These are phyloP conservation scores for Pleomassaria siparia DNA, from an alignment of 2,329 filamentous ascomycete genomes.

Conservation along the genomic window DNA sequence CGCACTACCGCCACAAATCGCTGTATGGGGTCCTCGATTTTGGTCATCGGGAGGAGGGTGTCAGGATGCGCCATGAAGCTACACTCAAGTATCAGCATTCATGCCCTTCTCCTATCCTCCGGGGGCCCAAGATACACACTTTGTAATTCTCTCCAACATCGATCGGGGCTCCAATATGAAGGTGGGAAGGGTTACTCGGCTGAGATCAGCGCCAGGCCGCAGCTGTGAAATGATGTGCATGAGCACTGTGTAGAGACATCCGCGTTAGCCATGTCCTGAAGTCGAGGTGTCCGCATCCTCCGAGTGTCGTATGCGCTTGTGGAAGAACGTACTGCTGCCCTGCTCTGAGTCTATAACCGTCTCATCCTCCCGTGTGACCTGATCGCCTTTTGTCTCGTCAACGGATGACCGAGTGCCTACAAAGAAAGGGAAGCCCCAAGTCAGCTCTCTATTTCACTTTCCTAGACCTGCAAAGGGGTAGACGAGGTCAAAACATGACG, in stretches of 20 bases:
- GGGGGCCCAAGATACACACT: slow-evolving; percentile 61
- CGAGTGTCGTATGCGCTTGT: neutral
- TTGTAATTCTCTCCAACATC: slow-evolving; percentile 98
- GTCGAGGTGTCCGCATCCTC: neutral
- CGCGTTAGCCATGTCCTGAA: slow-evolving; percentile 17
- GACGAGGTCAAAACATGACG: slow-evolving; percentile 18
- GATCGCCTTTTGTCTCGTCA: slow-evolving; percentile 45
- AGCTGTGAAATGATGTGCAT: slow-evolving; percentile 97
- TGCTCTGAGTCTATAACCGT: slow-evolving; percentile 86
- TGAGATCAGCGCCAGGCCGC: slow-evolving; percentile 90
- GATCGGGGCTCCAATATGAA: slow-evolving; percentile 97
- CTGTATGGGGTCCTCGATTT: slow-evolving; percentile 83
- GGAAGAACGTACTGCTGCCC: slow-evolving; percentile 73
- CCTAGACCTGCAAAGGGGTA: neutral
- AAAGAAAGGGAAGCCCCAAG: slow-evolving; percentile 5
- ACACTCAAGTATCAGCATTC: slow-evolving; percentile 21
- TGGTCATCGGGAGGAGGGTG: slow-evolving; percentile 83
- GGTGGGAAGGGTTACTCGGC: slow-evolving; percentile 89
- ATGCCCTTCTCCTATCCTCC: neutral
- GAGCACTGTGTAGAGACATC: slow-evolving; percentile 64
- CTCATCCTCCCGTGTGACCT: slow-evolving; percentile 62
- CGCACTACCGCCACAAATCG: slow-evolving; percentile 95
- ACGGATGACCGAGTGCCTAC: slow-evolving; percentile 46
- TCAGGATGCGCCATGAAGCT: slow-evolving; percentile 99
- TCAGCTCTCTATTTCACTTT: slow-evolving; percentile 18